These are phyloP conservation scores for Backusella luteola DNA, from an alignment of 192 early-diverging fungal species.

Conservation along the genomic window DNA sequence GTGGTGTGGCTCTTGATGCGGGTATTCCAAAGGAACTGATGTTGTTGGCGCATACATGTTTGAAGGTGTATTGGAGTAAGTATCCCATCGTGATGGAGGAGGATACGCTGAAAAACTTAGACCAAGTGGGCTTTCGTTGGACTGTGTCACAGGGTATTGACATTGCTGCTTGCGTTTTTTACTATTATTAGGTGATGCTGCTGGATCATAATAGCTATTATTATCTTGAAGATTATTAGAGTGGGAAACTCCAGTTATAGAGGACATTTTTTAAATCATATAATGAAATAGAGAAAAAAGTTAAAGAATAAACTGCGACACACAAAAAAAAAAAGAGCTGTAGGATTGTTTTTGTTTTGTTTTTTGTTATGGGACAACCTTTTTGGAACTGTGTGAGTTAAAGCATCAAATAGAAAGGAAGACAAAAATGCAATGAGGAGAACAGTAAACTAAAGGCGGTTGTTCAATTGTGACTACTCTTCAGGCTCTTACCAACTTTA, in stretches of 20 bases:
- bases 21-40: background rate
- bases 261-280: constrained; percentile 1
- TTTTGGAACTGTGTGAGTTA: background rate
- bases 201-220: constrained; percentile 1
- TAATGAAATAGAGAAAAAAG: background rate
- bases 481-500: constrained; percentile 8
- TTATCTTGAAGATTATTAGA: background rate
- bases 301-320: background rate
- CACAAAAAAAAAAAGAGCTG: background rate
- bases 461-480: background rate
- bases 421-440: background rate
- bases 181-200: constrained; percentile 1
- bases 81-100: background rate
- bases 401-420: constrained; percentile 1
- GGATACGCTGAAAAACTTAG: background rate
- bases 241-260: background rate
- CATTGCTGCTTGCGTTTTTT: constrained; percentile 1
- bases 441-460: constrained; percentile 4
- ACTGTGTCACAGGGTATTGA: constrained; percentile 2
- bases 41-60: background rate
- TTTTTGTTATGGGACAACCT: background rate
- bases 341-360: background rate
- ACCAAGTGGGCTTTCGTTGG: background rate
- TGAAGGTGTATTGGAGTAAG: background rate
- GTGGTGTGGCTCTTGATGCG: background rate